Conservation (phyloP, 208 protist species). For the Leishmania major region DNA sequence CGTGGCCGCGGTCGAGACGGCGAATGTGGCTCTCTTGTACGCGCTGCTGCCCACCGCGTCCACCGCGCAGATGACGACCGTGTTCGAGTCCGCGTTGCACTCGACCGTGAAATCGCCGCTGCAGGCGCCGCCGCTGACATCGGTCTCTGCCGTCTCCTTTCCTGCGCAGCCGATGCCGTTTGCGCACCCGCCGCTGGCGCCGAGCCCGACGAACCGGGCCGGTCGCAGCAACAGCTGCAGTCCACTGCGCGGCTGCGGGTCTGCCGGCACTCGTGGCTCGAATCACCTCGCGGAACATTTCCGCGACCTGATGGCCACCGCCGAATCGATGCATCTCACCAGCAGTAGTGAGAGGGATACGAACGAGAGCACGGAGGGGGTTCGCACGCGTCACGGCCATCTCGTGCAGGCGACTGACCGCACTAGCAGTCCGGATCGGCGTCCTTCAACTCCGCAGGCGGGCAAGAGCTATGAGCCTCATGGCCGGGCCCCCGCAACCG, state of each 20-base stretch:
- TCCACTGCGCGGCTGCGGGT: constrained; percentile 16
- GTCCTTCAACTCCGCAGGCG: not conserved
- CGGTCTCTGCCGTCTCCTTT: not conserved
- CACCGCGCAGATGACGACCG: constrained; percentile 59
- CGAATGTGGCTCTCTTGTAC: constrained; percentile 58
- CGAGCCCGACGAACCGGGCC: constrained; percentile 20
- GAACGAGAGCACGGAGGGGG: not conserved
- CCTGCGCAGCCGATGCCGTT: constrained; percentile 9
- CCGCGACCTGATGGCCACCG: constrained; percentile 36
- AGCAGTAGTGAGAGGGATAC: constrained; percentile 7
- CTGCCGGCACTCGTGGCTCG: constrained; percentile 3
- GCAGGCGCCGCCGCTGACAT: not conserved
- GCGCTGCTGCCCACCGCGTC: constrained; percentile 58
- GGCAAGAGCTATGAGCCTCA: not conserved
- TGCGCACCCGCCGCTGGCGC: constrained; percentile 22
- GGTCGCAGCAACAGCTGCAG: constrained; percentile 18
- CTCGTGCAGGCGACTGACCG: not conserved
- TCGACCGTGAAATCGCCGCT: constrained; percentile 16
- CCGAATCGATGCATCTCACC: constrained; percentile 29
- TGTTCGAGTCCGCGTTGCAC: constrained; percentile 56
- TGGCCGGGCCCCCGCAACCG: not conserved
- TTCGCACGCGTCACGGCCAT: constrained; percentile 16
- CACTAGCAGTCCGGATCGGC: not conserved
- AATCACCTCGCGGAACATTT: constrained; percentile 36
- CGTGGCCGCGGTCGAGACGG: constrained; percentile 25